Percentiles rank a stretch among this genome's conserved stretches.
phyloP scores from a whole-genome alignment of 2,329 filamentous ascomycete genomes.

The Aureobasidium sp. region DNA sequence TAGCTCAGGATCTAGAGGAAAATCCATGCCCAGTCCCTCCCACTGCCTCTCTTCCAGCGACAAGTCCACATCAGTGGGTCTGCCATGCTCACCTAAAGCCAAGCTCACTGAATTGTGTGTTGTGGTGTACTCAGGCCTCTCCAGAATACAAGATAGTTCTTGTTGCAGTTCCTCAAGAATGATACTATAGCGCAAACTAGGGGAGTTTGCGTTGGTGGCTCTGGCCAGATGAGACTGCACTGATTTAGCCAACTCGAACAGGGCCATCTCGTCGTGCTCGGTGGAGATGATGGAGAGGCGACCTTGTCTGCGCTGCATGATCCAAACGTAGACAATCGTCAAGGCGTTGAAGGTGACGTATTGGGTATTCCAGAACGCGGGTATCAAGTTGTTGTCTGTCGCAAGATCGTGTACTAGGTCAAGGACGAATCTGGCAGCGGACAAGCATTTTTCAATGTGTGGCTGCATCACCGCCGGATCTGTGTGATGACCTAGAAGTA shows the following conservation, averaged over 20 bases:
- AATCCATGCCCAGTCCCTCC: background rate
- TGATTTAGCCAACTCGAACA: background rate
- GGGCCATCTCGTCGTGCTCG: background rate
- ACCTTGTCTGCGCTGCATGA: constrained; percentile 6
- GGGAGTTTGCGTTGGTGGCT: background rate
- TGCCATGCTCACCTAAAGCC: background rate
- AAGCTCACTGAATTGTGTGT: background rate
- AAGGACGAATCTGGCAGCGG: constrained; percentile 7
- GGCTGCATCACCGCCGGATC: background rate
- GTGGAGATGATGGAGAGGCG: background rate
- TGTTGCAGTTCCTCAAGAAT: constrained; percentile 12
- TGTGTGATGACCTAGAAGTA: constrained; percentile 17
- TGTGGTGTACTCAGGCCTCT: background rate
- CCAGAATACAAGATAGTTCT: background rate
- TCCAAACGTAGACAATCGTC: constrained; percentile 7
- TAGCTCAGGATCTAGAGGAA: background rate
- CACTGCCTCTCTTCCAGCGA: background rate
- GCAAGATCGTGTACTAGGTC: constrained; percentile 3
- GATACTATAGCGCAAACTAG: constrained; percentile 9
- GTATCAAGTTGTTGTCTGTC: constrained; percentile 6
- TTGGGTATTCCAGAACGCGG: constrained; percentile 4
- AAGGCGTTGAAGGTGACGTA: background rate
- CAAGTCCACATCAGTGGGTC: background rate
- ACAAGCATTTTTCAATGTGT: background rate
- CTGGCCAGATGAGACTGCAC: constrained; percentile 11